phyloP scores from a whole-genome alignment of 2,329 filamentous ascomycete species.

The Mycosphaerelloides madeirae region DNA sequence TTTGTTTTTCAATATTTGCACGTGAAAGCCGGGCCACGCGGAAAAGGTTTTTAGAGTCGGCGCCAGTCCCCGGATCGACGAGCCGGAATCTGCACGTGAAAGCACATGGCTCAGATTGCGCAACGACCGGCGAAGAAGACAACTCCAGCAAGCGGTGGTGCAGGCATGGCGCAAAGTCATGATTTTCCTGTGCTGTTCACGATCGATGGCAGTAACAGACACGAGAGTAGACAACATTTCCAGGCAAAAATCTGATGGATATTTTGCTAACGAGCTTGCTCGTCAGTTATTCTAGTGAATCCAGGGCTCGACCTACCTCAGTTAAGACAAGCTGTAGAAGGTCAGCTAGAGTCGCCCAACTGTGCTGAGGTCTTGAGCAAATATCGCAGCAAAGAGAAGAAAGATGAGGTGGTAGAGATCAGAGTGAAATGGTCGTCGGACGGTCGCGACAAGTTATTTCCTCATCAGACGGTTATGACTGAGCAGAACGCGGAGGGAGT shows the following conservation, averaged over 20 bases:
- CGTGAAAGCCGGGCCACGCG: too few relatives aligned
- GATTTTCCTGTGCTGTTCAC: slow-evolving; percentile 35
- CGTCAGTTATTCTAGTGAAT: slow-evolving; percentile 26
- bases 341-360: slow-evolving; percentile 28
- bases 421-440: slow-evolving; percentile 32
- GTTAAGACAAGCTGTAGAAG: slow-evolving; percentile 20
- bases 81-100: slow-evolving; percentile 2
- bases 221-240: slow-evolving; percentile 34
- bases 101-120: slow-evolving; percentile 1
- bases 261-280: slow-evolving; percentile 3
- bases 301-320: slow-evolving; percentile 22
- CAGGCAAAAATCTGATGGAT: too few relatives aligned
- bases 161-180: neutral
- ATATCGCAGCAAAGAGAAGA: slow-evolving; percentile 31
- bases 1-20: too few relatives aligned
- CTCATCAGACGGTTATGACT: slow-evolving; percentile 32
- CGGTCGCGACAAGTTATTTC: slow-evolving; percentile 32
- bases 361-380: slow-evolving; percentile 34
- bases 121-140: slow-evolving; percentile 1
- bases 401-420: slow-evolving; percentile 28
- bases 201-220: slow-evolving; percentile 31
- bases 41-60: too few relatives aligned
- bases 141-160: too few relatives aligned
- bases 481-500: slow-evolving; percentile 32
- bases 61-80: neutral